phyloP scores from a whole-genome alignment of 768 basidiomycete genomes.

The Leccinum disarticulatum region DNA sequence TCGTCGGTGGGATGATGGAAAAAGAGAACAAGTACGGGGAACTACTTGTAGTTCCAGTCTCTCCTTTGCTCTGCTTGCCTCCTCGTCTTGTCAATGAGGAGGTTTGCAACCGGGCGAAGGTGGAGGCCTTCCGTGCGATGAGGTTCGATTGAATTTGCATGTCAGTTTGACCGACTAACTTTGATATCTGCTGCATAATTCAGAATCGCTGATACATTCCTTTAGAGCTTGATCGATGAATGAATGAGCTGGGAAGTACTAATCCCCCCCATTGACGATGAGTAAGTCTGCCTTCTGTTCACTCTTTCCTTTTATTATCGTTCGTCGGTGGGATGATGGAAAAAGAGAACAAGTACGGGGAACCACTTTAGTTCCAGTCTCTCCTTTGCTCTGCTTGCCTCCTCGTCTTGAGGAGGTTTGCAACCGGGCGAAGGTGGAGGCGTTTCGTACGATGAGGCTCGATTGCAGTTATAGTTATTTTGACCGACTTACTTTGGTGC shows the following conservation, averaged over 20 bases:
- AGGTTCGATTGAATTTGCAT: conserved; percentile 22
- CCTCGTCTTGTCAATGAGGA: conserved; percentile 33
- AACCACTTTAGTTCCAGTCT: conserved; percentile 19
- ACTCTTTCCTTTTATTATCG: background rate
- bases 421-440: conserved; percentile 23
- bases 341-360: conserved; percentile 26
- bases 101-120: conserved; percentile 23
- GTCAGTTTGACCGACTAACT: conserved; percentile 32
- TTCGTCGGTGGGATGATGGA: conserved; percentile 32
- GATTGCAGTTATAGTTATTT: conserved; percentile 29
- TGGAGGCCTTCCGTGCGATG: conserved; percentile 27
- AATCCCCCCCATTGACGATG: background rate
- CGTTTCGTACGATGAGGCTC: conserved; percentile 25
- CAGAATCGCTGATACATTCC: conserved; percentile 10
- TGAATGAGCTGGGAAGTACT: conserved; percentile 11
- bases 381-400: conserved; percentile 19
- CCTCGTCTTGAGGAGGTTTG: conserved; percentile 30
- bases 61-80: conserved; percentile 19
- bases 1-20: conserved; percentile 32
- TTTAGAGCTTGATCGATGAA: background rate
- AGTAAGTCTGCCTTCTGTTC: conserved; percentile 6
- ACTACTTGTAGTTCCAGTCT: conserved; percentile 26
- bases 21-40: conserved; percentile 25
- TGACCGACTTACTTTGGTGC: conserved; percentile 16
- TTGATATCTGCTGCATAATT: background rate